Evolutionary conservation across 305 asterid species (phyloP), one percentile per base, ranked within the genome.

Genomic region (Plantago coronopus): DNA sequence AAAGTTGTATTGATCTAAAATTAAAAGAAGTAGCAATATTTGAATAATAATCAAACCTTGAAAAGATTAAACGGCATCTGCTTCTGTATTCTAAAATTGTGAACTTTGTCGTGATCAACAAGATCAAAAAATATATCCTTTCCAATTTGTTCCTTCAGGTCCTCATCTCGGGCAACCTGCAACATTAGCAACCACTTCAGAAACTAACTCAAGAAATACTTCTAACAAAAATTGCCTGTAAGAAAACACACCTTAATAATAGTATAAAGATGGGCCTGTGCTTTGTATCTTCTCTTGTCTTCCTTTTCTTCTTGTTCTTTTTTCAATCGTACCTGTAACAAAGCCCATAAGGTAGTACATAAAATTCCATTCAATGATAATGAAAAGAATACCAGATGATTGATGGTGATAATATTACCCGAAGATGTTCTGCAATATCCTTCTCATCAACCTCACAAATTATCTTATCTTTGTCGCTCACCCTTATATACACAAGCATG

Each of bases 401-500:
- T 13, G 46, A 17, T 15, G 23, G 57, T 20, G 42, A 63, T 56
- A 48, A 27, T 67, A 31, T 74, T 79, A 90, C 97, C 86, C 95
- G 72, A 47, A 87, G 89, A 76, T 90, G 97, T 59, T 90, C 97
- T 0, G 97, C 96, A 51, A 90, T 83, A 79, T 90, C 97, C 76
- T 87, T 90, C 86, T 93, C 98, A 74, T 81, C 96, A 66, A 88
- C 98, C 64, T 86, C 91, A 68, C 98, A 89, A 17, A 93, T 85
- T 48, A 89, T 93, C 77, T 89, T 89, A 71, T 87, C 97, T 84
- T 86, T 89, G 81, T 93, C 98, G 69, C 89, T 87, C 66, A 81
- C 94, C 71, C 98, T 83, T 67, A 93, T 82, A 77, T 93, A 89
- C 71, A 89, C 98, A 69, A 91, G 98, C 98, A 93, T 93, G 88